Evolutionary conservation across 179 eudicot species (phyloP).

Genomic region (Heliamphora pulchella): DNA sequence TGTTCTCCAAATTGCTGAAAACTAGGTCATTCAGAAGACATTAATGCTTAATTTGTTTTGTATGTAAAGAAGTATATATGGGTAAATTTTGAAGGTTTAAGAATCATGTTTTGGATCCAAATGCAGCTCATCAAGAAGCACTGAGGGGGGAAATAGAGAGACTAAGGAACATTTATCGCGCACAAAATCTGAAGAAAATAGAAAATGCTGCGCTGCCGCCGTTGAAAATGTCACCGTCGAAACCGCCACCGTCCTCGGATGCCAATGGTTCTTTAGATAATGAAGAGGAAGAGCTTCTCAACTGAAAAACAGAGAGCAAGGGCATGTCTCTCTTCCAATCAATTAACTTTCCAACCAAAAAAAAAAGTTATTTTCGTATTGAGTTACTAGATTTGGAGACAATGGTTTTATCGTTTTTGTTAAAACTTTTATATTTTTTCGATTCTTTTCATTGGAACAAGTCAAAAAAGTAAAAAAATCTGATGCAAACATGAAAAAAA

Average conservation of each 20-base stretch:
- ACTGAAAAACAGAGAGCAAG: slow-evolving; percentile 13
- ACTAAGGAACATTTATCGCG: slow-evolving; percentile 55
- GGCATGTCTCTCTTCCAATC: neutral
- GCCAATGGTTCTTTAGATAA: slow-evolving; percentile 14
- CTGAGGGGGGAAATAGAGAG: slow-evolving; percentile 88
- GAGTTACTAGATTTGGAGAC: no score
- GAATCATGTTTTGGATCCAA: neutral
- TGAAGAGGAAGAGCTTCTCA: slow-evolving; percentile 27
- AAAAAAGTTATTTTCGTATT: no score
- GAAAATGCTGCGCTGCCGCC: slow-evolving; percentile 18
- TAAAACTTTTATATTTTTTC: no score
- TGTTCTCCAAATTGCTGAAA: no score
- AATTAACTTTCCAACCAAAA: neutral
- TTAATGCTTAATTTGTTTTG: no score
- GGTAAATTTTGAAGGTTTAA: no score
- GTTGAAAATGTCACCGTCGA: slow-evolving; percentile 21
- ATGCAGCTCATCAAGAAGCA: slow-evolving; percentile 93
- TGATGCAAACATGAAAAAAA: no score
- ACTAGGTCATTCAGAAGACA: no score
- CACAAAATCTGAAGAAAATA: slow-evolving; percentile 46
- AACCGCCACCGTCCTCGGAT: slow-evolving; percentile 25
- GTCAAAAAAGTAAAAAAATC: no score
- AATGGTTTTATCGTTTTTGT: no score
- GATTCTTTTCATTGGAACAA: no score
- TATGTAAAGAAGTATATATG: no score